phyloP scores from a whole-genome alignment of 2,329 filamentous ascomycete genomes.

The Alternaria triticina region DNA sequence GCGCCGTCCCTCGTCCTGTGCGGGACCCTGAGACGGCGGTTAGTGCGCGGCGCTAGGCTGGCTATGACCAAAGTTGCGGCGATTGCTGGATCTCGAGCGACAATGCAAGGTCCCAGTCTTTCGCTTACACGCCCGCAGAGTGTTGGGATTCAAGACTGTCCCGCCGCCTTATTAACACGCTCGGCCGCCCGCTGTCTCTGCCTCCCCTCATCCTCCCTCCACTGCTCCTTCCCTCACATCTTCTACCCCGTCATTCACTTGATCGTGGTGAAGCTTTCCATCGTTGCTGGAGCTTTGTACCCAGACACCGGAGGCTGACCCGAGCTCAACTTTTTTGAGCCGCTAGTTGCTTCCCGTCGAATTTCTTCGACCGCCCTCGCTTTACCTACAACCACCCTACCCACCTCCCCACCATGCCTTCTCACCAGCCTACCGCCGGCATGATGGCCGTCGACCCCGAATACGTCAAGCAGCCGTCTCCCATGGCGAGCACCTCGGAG shows the following conservation, averaged over 20 bases:
- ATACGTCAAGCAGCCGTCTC: conserved; percentile 53
- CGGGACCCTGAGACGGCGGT: conserved; percentile 27
- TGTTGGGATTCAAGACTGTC: conserved; percentile 25
- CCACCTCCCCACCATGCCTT: conserved; percentile 53
- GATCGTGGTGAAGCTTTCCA: conserved; percentile 29
- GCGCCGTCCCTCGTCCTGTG: conserved; percentile 20
- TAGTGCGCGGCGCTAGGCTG: conserved; percentile 26
- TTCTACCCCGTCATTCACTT: conserved; percentile 26
- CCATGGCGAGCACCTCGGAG: conserved; percentile 58
- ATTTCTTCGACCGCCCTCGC: conserved; percentile 12
- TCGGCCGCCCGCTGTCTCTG: conserved; percentile 11
- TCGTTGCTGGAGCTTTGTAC: conserved; percentile 23
- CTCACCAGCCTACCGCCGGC: conserved; percentile 57
- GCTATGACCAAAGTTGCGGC: conserved; percentile 27
- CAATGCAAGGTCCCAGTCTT: conserved; percentile 43
- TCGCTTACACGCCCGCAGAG: conserved; percentile 34
- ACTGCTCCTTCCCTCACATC: conserved; percentile 18
- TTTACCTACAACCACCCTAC: conserved; percentile 15
- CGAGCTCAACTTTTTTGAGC: conserved; percentile 25
- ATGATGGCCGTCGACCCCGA: conserved; percentile 58
- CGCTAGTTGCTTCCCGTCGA: conserved; percentile 19
- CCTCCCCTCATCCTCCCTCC: conserved; percentile 17
- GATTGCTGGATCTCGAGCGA: conserved; percentile 28
- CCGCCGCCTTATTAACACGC: conserved; percentile 17
- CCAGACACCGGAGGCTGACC: conserved; percentile 16